These are phyloP conservation scores for Aspergillus cejpii DNA, from an alignment of 2,329 filamentous ascomycete species.

Conservation along the genomic window DNA sequence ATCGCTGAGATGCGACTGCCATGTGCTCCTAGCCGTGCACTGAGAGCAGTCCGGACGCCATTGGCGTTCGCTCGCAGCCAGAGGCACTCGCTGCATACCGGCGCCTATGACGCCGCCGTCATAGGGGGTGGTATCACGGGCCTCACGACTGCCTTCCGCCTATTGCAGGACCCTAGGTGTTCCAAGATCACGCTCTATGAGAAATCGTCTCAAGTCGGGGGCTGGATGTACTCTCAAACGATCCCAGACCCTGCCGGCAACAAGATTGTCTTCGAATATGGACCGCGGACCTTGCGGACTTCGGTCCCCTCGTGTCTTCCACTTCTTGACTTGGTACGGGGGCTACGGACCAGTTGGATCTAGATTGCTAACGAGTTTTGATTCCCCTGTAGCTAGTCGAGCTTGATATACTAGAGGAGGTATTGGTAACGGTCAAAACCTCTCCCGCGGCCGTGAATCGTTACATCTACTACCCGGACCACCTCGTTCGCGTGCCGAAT, in stretches of 20 bases:
- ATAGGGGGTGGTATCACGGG: constrained; percentile 80
- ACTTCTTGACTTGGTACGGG: constrained; percentile 62
- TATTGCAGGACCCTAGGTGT: constrained; percentile 60
- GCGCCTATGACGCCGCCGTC: constrained; percentile 53
- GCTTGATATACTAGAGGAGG: constrained; percentile 51
- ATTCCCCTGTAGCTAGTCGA: constrained; percentile 49
- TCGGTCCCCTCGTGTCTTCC: constrained; percentile 54
- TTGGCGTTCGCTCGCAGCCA: constrained; percentile 15
- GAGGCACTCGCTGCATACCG: constrained; percentile 16
- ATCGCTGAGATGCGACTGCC: constrained; percentile 25
- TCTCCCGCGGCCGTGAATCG: constrained; percentile 56
- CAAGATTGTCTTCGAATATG: constrained; percentile 70
- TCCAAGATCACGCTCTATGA: constrained; percentile 78
- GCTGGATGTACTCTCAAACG: constrained; percentile 69
- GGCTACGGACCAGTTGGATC: constrained; percentile 2
- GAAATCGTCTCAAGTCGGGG: constrained; percentile 61
- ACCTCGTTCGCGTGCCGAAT: constrained; percentile 59
- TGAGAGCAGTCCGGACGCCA: constrained; percentile 16
- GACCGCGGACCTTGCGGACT: constrained; percentile 67
- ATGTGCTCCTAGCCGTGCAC: constrained; percentile 19
- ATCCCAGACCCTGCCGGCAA: constrained; percentile 41
- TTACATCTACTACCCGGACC: constrained; percentile 84
- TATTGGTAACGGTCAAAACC: constrained; percentile 49
- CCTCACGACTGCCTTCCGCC: constrained; percentile 68
- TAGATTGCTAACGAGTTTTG: not conserved